Evolutionary conservation across 2,329 filamentous ascomycete genomes (phyloP).

Genomic region (Hypoxylon sp.): DNA sequence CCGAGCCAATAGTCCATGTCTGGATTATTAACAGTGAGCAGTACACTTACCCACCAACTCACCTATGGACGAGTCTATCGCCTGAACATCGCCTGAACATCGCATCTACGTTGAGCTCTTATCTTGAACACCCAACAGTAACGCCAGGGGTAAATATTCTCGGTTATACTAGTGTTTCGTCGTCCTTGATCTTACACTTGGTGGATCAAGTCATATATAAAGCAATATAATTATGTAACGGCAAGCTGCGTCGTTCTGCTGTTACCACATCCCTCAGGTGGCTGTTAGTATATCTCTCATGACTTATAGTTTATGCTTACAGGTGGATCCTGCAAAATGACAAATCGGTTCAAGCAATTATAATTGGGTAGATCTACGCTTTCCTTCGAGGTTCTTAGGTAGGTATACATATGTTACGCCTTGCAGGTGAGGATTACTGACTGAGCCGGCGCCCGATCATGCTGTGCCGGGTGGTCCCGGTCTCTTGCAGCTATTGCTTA

Average conservation of each 20-base stretch:
- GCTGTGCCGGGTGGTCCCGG: conserved; percentile 2
- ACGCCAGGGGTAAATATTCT: conserved; percentile 6
- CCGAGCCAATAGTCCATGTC: conserved; percentile 21
- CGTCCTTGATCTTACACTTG: neutral
- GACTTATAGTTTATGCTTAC: too few species aligned
- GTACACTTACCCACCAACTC: neutral
- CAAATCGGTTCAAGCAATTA: too few species aligned
- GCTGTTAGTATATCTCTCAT: too few species aligned
- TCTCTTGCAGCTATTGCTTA: neutral
- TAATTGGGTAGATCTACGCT: too few species aligned
- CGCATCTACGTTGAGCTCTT: neutral
- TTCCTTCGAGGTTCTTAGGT: too few species aligned
- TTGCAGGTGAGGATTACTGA: neutral
- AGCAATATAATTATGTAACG: neutral
- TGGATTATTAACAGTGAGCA: neutral
- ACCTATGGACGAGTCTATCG: neutral
- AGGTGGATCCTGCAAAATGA: too few species aligned
- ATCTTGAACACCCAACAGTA: neutral
- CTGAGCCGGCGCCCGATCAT: neutral
- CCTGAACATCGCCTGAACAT: neutral
- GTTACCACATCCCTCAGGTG: too few species aligned
- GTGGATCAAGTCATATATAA: neutral
- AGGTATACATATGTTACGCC: too few species aligned
- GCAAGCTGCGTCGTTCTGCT: neutral
- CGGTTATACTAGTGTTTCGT: conserved; percentile 1